Evolutionary conservation across 257 asterid genomes (phyloP).

Genomic region (Scutellaria minor): DNA sequence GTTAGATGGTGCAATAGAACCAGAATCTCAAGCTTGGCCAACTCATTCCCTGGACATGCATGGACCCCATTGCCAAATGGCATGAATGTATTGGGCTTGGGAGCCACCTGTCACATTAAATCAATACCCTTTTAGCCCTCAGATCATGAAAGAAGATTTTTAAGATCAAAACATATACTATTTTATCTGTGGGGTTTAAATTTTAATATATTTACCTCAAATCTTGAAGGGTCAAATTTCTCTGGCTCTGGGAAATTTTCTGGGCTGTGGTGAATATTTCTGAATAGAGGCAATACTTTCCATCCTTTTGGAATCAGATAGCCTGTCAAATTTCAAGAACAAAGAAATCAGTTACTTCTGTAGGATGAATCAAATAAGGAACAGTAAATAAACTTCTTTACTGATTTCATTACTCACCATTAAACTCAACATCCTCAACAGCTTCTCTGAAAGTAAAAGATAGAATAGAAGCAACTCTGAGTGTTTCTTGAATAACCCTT

Average conservation of each 20-base stretch:
- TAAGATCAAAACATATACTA: background rate
- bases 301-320: constrained; percentile 92
- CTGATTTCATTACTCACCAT: constrained; percentile 48
- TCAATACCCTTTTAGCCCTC: background rate
- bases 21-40: constrained; percentile 92
- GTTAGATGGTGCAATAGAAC: constrained; percentile 85
- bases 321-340: constrained; percentile 45
- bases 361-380: background rate
- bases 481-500: constrained; percentile 79
- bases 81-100: constrained; percentile 90
- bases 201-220: constrained; percentile 63
- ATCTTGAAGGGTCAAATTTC: constrained; percentile 96
- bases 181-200: background rate
- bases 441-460: constrained; percentile 86
- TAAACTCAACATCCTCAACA: constrained; percentile 76
- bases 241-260: constrained; percentile 89
- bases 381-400: background rate
- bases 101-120: constrained; percentile 57
- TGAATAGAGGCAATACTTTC: constrained; percentile 94
- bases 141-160: constrained; percentile 19
- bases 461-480: constrained; percentile 73
- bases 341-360: constrained; percentile 5
- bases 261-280: constrained; percentile 91
- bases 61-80: constrained; percentile 97
- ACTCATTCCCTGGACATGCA: constrained; percentile 92